phyloP scores from a whole-genome alignment of 2,329 filamentous ascomycete genomes.

The Monosporascus sp. region DNA sequence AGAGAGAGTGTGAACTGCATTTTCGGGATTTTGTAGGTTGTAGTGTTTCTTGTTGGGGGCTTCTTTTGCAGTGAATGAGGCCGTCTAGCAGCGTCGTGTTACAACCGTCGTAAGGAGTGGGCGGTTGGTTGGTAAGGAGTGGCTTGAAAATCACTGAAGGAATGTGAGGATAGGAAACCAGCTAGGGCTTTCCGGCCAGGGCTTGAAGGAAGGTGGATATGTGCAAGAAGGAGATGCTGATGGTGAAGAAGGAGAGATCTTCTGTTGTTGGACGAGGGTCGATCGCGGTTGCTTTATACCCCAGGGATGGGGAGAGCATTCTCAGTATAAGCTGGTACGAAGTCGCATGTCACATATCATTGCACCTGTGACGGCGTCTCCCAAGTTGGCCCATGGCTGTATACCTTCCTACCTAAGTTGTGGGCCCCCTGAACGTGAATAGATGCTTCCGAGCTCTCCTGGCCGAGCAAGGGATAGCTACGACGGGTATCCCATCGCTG shows the following conservation, averaged over 20 bases:
- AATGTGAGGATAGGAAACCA: not conserved
- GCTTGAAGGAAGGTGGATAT: not conserved
- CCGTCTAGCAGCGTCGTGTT: not conserved
- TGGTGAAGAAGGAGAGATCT: not conserved
- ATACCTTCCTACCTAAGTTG: not conserved
- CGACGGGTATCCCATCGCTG: not conserved
- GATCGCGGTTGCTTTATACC: not conserved
- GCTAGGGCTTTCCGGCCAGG: not conserved
- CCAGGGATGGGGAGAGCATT: not conserved
- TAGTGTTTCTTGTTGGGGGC: slow-evolving; percentile 9
- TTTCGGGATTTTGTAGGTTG: slow-evolving; percentile 19
- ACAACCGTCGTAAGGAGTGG: not conserved
- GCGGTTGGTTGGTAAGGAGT: not conserved
- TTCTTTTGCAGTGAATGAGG: not conserved
- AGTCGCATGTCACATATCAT: not conserved
- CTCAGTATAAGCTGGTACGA: not conserved
- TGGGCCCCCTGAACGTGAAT: not conserved
- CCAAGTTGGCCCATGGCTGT: not conserved
- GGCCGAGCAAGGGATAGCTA: not conserved
- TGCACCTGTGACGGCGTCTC: not conserved
- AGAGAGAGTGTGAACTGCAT: slow-evolving; percentile 36
- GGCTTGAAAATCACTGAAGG: not conserved
- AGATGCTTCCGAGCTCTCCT: no score
- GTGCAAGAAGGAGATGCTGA: not conserved
- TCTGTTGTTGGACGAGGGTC: not conserved